Conservation (phyloP, 495 filamentous ascomycete species). For the Aspergillus nidulans region DNA sequence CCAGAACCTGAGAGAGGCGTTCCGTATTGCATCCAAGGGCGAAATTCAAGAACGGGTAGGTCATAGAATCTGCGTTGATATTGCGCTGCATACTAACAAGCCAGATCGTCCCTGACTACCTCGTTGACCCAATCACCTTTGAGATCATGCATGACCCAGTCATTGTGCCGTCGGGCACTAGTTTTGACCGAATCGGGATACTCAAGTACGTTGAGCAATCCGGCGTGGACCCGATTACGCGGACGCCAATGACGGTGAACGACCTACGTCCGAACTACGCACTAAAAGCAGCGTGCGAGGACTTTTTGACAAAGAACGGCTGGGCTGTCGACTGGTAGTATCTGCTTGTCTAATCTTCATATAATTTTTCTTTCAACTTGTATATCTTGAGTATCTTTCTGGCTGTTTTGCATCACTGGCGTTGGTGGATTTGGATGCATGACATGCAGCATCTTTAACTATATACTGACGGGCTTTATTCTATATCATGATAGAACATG, state of each 20-base stretch:
- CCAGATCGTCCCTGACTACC: conserved; percentile 75
- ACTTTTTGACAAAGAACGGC: conserved; percentile 81
- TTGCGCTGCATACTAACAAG: conserved; percentile 10
- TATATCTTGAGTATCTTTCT: conserved; percentile 1
- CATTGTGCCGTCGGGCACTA: conserved; percentile 79
- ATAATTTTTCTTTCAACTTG: conserved; percentile 1
- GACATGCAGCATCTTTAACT: neutral
- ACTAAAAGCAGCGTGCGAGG: conserved; percentile 76
- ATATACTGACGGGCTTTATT: neutral
- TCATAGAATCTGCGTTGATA: neutral
- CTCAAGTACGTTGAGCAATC: conserved; percentile 76
- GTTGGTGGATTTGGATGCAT: conserved; percentile 19
- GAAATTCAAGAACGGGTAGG: conserved; percentile 60
- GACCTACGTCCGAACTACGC: conserved; percentile 84
- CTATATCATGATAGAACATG: too few relatives aligned
- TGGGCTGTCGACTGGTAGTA: conserved; percentile 89
- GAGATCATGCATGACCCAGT: conserved; percentile 91
- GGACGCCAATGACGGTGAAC: conserved; percentile 60
- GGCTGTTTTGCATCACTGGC: conserved; percentile 8
- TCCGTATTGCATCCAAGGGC: conserved; percentile 45
- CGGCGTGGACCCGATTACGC: conserved; percentile 75
- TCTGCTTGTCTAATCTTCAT: conserved; percentile 9
- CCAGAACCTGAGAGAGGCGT: conserved; percentile 43
- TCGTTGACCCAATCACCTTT: conserved; percentile 87
- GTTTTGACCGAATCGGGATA: conserved; percentile 86